phyloP scores from a whole-genome alignment of 768 basidiomycete species.

The Pleurotus sapidus region DNA sequence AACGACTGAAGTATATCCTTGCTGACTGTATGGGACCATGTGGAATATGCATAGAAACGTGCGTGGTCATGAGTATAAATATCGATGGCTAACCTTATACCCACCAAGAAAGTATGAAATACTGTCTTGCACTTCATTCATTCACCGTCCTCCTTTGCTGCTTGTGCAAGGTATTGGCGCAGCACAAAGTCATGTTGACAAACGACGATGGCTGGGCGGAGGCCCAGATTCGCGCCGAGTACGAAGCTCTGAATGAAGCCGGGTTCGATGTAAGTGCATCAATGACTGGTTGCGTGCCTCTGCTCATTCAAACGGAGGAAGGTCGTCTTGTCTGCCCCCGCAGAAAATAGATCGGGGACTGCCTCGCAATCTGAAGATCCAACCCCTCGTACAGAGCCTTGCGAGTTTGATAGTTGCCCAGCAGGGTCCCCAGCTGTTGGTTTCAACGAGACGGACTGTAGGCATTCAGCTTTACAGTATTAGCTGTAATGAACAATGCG shows the following conservation, averaged over 20 bases:
- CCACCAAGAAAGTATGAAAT: neutral
- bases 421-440: constrained; percentile 37
- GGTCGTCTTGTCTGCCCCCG: constrained; percentile 43
- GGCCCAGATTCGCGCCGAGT: constrained; percentile 41
- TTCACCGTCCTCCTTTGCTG: neutral
- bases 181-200: neutral
- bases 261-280: constrained; percentile 32
- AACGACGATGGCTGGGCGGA: constrained; percentile 34
- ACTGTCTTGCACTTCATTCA: neutral
- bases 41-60: too few species aligned
- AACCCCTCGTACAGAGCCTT: constrained; percentile 24
- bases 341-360: constrained; percentile 39
- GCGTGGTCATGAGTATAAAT: too few species aligned
- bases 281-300: neutral
- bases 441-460: constrained; percentile 34
- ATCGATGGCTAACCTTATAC: neutral
- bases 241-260: constrained; percentile 31
- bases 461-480: constrained; percentile 7
- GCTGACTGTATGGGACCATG: too few species aligned
- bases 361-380: constrained; percentile 33
- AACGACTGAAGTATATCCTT: too few species aligned
- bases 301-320: constrained; percentile 8
- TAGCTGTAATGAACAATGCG: neutral
- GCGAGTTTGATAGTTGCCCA: constrained; percentile 41
- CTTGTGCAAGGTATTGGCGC: neutral